Conservation (phyloP, 2,329 filamentous ascomycete species). For the Fonsecaea pugnacius region DNA sequence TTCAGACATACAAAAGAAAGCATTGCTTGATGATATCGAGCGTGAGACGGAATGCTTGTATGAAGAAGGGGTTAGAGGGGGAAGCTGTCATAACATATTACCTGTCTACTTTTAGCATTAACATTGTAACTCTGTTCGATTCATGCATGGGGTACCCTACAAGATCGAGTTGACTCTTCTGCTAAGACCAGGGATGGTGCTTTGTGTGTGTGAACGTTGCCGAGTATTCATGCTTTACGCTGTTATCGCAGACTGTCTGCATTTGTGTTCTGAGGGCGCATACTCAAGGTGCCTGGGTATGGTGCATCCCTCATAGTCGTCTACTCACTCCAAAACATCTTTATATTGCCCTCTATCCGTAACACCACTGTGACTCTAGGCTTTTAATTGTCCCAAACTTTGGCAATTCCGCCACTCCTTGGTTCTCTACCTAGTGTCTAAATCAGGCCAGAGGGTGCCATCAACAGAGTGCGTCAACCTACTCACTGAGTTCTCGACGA, state of each 20-base stretch:
- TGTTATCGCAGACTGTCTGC: too few species aligned
- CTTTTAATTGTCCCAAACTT: not conserved
- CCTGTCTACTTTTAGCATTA: not conserved
- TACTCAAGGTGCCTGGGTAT: too few species aligned
- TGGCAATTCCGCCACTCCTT: not conserved
- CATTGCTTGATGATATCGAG: not conserved
- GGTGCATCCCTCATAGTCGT: too few species aligned
- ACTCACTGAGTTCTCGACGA: not conserved
- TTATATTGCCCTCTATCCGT: too few species aligned
- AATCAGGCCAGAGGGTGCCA: not conserved
- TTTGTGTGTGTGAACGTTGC: too few species aligned
- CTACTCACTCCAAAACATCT: too few species aligned
- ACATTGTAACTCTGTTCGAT: slow-evolving; percentile 1
- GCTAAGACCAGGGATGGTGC: not conserved
- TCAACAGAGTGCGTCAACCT: not conserved
- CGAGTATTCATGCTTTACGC: too few species aligned
- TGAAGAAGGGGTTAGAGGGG: not conserved
- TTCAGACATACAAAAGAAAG: not conserved
- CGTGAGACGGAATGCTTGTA: not conserved
- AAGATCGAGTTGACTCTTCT: not conserved
- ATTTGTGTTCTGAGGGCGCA: too few species aligned
- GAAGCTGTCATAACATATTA: not conserved
- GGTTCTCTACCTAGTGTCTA: not conserved
- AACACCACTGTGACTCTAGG: not conserved
- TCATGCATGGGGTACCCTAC: not conserved